Evolutionary conservation across 345 rosid genomes (phyloP).

Genomic region (Ailanthus altissimus): DNA sequence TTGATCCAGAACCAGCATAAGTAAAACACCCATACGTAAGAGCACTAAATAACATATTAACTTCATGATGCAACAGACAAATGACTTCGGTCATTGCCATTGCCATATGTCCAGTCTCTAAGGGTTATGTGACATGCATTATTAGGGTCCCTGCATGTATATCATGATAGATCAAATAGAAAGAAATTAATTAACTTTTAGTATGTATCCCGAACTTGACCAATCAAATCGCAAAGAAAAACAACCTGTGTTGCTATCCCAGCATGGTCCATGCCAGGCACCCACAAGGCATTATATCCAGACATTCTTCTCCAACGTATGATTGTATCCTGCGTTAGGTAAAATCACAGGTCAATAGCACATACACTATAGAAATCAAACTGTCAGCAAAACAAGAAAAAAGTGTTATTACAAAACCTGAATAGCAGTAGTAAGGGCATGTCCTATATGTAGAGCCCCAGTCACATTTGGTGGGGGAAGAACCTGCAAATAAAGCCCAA

Average conservation of each 20-base stretch:
- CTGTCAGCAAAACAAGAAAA: constrained; percentile 3
- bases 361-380: constrained; percentile 2
- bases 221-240: neutral
- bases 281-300: constrained; percentile 92
- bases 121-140: neutral
- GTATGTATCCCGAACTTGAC: neutral
- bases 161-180: too few species aligned
- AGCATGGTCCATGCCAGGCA: constrained; percentile 96
- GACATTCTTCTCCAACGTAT: constrained; percentile 97
- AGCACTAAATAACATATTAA: neutral
- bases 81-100: neutral
- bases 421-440: constrained; percentile 86
- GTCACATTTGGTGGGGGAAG: constrained; percentile 99
- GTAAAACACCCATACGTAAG: neutral
- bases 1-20: neutral
- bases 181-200: neutral
- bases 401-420: constrained; percentile 50
- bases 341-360: constrained; percentile 8
- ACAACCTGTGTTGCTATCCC: constrained; percentile 98
- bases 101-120: neutral
- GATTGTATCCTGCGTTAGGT: constrained; percentile 65
- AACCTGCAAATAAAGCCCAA: constrained; percentile 51
- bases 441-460: constrained; percentile 95
- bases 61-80: neutral
- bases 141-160: neutral